Conservation (phyloP, 768 basidiomycete genomes). For the Podaxis sp. region DNA sequence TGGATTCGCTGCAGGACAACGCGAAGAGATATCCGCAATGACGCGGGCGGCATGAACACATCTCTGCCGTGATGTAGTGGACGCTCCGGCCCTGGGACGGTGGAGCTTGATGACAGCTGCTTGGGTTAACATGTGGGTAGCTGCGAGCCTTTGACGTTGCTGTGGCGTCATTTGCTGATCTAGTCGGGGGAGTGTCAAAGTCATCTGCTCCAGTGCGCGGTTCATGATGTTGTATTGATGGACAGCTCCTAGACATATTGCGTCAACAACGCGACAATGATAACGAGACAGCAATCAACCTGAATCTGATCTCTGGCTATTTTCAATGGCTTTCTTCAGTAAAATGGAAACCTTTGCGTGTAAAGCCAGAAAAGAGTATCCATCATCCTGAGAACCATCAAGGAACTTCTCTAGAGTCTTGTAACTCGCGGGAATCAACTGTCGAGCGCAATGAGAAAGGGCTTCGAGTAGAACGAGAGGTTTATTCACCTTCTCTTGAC, state of each 20-base stretch:
- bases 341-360: conserved; percentile 31
- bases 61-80: conserved; percentile 7
- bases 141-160: conserved; percentile 24
- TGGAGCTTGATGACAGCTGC: conserved; percentile 32
- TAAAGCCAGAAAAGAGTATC: conserved; percentile 25
- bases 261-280: conserved; percentile 1
- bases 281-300: not conserved
- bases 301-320: conserved; percentile 9
- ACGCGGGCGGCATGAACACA: conserved; percentile 7
- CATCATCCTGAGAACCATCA: conserved; percentile 24
- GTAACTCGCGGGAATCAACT: conserved; percentile 19
- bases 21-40: conserved; percentile 6
- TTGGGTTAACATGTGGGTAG: conserved; percentile 33
- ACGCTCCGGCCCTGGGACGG: not conserved
- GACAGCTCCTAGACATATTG: conserved; percentile 1
- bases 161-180: conserved; percentile 20
- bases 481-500: conserved; percentile 19
- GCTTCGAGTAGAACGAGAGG: not conserved
- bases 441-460: conserved; percentile 16
- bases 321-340: conserved; percentile 15
- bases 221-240: conserved; percentile 10
- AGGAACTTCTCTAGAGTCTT: conserved; percentile 30
- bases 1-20: conserved; percentile 1
- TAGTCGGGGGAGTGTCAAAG: conserved; percentile 22
- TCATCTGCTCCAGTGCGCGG: conserved; percentile 24